Conservation (phyloP, 306 rosid genomes). For the Aeschynomene evenia region DNA sequence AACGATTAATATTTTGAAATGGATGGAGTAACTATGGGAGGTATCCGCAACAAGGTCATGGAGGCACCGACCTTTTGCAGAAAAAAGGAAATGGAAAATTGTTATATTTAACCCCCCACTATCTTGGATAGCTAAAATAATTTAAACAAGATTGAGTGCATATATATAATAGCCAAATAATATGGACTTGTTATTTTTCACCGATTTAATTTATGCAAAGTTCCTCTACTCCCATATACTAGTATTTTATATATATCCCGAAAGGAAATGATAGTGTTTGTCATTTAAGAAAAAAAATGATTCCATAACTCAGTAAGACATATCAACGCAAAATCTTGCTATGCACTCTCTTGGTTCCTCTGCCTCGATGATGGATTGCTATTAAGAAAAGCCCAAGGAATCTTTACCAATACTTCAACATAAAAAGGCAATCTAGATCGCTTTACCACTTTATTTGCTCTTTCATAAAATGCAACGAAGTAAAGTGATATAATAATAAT, state of each 20-base stretch:
- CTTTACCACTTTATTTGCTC: background rate
- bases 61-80: background rate
- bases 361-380: background rate
- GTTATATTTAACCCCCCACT: background rate
- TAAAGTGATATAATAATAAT: too few relatives aligned
- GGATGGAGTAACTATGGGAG: too few relatives aligned
- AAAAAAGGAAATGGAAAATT: background rate
- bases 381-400: constrained; percentile 1
- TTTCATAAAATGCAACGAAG: background rate
- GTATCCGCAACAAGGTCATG: background rate
- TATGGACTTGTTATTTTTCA: background rate
- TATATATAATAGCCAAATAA: background rate
- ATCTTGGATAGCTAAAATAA: constrained; percentile 17
- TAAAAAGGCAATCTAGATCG: background rate
- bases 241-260: too few relatives aligned
- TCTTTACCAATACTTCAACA: background rate
- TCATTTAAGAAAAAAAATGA: background rate
- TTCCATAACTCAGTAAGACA: background rate
- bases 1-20: too few relatives aligned
- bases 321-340: background rate
- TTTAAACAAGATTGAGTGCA: background rate
- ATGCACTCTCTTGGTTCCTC: background rate
- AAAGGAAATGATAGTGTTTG: too few relatives aligned
- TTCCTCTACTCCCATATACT: background rate
- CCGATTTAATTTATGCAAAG: background rate